These are phyloP conservation scores for Arxiozyma slooffiae DNA, from an alignment of 1,139 yeast species.

Conservation along the genomic window DNA sequence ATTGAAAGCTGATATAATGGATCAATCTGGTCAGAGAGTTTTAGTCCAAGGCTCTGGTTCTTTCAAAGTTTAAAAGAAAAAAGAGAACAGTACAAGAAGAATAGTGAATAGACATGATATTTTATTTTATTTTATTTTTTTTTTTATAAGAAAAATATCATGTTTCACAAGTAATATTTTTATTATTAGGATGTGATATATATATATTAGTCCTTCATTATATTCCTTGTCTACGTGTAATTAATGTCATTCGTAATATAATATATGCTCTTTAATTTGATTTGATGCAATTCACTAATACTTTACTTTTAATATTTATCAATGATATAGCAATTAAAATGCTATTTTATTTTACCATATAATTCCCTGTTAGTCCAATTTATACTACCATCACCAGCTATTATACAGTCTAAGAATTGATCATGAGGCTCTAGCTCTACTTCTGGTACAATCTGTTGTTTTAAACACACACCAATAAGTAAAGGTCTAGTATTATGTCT, in stretches of 20 bases:
- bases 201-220: not conserved
- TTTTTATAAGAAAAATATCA: not conserved
- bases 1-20: slow-evolving; percentile 34
- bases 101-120: too few relatives aligned
- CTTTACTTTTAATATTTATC: not conserved
- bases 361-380: slow-evolving; percentile 15
- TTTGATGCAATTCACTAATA: not conserved
- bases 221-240: not conserved
- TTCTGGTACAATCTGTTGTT: slow-evolving; percentile 49
- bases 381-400: slow-evolving; percentile 35
- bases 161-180: not conserved
- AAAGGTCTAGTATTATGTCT: slow-evolving; percentile 21
- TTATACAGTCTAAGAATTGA: slow-evolving; percentile 49
- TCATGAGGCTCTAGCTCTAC: slow-evolving; percentile 70
- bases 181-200: too few relatives aligned
- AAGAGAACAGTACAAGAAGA: not conserved
- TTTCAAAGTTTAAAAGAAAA: slow-evolving; percentile 13
- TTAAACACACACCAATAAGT: slow-evolving; percentile 43
- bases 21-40: slow-evolving; percentile 37
- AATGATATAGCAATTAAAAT: too few relatives aligned
- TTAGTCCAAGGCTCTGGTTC: slow-evolving; percentile 38
- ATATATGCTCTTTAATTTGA: not conserved
- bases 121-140: too few relatives aligned
- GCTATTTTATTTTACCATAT: not conserved
- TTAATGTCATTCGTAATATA: too few relatives aligned